phyloP scores from a whole-genome alignment of 164 flowering plant species.

The Umbellularia californica region DNA sequence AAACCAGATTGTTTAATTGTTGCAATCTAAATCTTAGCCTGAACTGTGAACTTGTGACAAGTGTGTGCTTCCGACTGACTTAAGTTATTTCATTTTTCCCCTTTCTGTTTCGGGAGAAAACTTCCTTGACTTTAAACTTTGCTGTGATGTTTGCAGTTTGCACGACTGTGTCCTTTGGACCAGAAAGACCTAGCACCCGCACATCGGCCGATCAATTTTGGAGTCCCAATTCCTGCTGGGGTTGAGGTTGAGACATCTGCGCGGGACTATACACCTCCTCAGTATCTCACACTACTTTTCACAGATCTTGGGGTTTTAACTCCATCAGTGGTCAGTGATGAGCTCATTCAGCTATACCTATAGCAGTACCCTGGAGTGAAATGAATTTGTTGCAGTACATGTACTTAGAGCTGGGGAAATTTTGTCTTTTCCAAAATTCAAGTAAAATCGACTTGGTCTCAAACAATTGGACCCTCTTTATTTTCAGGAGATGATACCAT shows the following conservation, averaged over 20 bases:
- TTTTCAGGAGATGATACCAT: not conserved
- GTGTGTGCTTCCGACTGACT: not conserved
- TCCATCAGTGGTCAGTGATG: conserved; percentile 96
- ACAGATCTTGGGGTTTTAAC: conserved; percentile 94
- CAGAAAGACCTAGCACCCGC: conserved; percentile 96
- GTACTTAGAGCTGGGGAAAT: not conserved
- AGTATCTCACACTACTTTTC: conserved; percentile 84
- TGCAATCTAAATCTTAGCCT: not conserved
- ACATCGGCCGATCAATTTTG: conserved; percentile 82
- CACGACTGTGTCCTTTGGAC: conserved; percentile 89
- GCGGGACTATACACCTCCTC: conserved; percentile 95
- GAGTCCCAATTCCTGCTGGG: conserved; percentile 83
- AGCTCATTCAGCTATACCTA: conserved; percentile 86
- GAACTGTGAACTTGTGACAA: not conserved
- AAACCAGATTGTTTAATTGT: too few relatives aligned
- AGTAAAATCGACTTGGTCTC: not conserved
- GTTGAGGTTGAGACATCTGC: conserved; percentile 96
- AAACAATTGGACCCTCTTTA: not conserved
- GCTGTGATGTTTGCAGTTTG: conserved; percentile 62
- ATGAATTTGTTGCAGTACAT: not conserved
- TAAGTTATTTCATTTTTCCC: not conserved
- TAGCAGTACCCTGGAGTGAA: conserved; percentile 19
- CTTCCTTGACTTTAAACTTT: not conserved
- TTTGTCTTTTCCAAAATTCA: not conserved
- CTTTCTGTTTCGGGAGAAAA: not conserved